Evolutionary conservation across 306 rosid species (phyloP).

Genomic region (Medicago lupulina): DNA sequence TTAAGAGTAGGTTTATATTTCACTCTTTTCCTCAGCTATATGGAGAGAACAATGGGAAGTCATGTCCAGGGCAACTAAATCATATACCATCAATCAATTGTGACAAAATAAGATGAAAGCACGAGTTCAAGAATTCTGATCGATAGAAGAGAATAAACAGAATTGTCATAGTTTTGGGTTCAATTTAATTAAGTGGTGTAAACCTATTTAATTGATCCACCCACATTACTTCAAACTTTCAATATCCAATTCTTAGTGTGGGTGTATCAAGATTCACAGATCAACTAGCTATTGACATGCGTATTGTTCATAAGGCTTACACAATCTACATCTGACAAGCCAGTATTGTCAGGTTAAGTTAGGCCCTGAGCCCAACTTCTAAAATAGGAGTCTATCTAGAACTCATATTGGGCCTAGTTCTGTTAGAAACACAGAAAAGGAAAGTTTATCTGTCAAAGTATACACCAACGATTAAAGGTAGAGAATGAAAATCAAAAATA

Average conservation of each 20-base stretch:
- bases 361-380: background rate
- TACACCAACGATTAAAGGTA: too few species aligned
- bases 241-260: too few species aligned
- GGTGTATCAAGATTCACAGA: background rate
- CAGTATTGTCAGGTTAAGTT: background rate
- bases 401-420: background rate
- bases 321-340: background rate
- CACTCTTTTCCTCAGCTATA: background rate
- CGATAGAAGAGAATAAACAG: constrained; percentile 2
- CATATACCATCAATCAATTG: background rate
- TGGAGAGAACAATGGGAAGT: constrained; percentile 23
- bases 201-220: background rate
- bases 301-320: background rate
- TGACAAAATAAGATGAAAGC: constrained; percentile 1
- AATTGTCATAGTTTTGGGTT: background rate
- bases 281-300: background rate
- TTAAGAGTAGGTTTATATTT: background rate
- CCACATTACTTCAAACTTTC: too few species aligned
- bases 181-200: background rate
- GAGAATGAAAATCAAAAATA: too few species aligned
- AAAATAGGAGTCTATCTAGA: background rate
- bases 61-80: constrained; percentile 5
- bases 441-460: background rate
- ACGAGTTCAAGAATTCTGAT: background rate
- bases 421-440: background rate